phyloP scores from a whole-genome alignment of 2,329 filamentous ascomycete genomes.

The Alternaria panax region DNA sequence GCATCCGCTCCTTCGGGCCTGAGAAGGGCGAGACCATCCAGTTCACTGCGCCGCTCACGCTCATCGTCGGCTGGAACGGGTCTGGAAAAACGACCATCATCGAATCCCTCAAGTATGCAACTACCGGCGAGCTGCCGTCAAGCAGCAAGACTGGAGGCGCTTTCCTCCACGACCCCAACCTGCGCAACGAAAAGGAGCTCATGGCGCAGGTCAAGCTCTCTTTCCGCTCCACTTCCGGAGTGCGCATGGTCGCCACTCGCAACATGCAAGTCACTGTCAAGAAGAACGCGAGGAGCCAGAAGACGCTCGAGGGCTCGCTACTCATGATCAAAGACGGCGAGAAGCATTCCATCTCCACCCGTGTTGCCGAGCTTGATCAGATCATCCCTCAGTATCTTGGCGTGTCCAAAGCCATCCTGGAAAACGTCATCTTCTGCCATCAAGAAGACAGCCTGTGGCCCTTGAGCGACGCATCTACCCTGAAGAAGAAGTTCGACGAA shows the following conservation, averaged over 20 bases:
- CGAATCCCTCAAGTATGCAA: slow-evolving; percentile 97
- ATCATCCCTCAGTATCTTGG: slow-evolving; percentile 87
- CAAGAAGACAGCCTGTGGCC: slow-evolving; percentile 98
- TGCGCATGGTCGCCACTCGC: slow-evolving; percentile 82
- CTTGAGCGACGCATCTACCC: slow-evolving; percentile 80
- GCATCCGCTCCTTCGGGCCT: slow-evolving; percentile 85
- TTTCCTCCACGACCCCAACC: slow-evolving; percentile 97
- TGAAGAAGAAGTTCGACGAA: slow-evolving; percentile 96
- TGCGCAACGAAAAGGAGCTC: slow-evolving; percentile 86
- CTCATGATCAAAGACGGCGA: slow-evolving; percentile 81
- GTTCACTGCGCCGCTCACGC: slow-evolving; percentile 88
- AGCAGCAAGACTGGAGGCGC: slow-evolving; percentile 87
- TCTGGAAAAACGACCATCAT: slow-evolving; percentile 99
- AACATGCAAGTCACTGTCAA: slow-evolving; percentile 87
- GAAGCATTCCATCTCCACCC: slow-evolving; percentile 77
- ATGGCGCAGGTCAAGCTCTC: slow-evolving; percentile 89
- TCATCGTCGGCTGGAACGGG: slow-evolving; percentile 97
- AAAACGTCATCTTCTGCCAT: slow-evolving; percentile 97
- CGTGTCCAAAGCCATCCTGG: slow-evolving; percentile 87
- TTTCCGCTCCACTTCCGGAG: slow-evolving; percentile 80
- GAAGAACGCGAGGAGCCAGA: slow-evolving; percentile 76
- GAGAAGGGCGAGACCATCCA: slow-evolving; percentile 77
- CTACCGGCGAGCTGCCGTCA: slow-evolving; percentile 89
- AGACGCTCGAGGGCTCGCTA: slow-evolving; percentile 83
- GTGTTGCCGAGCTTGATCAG: slow-evolving; percentile 80